These are phyloP conservation scores for Bolboschoenus planiculmis DNA, from an alignment of 176 grass and related monocot genomes.

Conservation along the genomic window DNA sequence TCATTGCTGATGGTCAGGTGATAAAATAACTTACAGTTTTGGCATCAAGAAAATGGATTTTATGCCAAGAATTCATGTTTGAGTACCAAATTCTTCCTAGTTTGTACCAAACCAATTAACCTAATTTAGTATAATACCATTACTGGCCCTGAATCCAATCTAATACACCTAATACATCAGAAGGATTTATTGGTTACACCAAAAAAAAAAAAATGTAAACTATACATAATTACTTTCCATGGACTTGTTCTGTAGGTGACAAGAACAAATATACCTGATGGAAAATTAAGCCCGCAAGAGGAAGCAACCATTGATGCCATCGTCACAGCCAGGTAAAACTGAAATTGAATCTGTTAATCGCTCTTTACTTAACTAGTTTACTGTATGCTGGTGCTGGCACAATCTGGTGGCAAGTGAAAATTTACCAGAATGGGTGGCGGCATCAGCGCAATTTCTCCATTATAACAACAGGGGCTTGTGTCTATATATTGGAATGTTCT, in stretches of 20 bases:
- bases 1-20: constrained; percentile 96
- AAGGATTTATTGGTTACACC: not conserved
- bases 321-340: constrained; percentile 75
- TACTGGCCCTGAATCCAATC: not conserved
- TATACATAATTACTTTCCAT: not conserved
- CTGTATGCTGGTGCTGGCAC: not conserved
- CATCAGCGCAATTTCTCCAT: not conserved
- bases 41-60: not conserved
- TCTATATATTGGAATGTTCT: not conserved
- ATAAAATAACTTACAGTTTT: constrained; percentile 4
- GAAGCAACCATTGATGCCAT: constrained; percentile 80
- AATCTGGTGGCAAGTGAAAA: not conserved
- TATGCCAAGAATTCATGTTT: not conserved
- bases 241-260: constrained; percentile 45
- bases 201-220: not conserved
- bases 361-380: not conserved
- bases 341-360: not conserved
- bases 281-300: constrained; percentile 74
- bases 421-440: not conserved
- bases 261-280: constrained; percentile 25
- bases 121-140: not conserved
- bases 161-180: not conserved
- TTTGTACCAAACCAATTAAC: not conserved
- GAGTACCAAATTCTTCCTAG: not conserved
- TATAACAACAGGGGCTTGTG: not conserved